Evolutionary conservation across 2,329 filamentous ascomycete species (phyloP).

Genomic region (Verticillium alfalfae): DNA sequence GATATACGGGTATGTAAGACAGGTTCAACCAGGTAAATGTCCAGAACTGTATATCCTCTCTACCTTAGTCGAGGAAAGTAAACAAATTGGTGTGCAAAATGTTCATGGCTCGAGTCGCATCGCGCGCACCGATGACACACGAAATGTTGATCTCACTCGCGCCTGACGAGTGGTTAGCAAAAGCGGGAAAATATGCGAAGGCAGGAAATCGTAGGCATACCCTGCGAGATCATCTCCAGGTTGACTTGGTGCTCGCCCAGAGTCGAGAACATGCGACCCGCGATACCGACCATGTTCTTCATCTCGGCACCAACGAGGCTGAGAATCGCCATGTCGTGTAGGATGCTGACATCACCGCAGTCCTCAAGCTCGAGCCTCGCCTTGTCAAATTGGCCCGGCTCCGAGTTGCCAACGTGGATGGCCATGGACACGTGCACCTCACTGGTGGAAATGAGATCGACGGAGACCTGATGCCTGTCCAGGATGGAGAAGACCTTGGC

Average conservation of each 20-base stretch:
- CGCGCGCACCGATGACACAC: constrained; percentile 87
- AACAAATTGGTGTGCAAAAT: constrained; percentile 96
- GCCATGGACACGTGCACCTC: constrained; percentile 98
- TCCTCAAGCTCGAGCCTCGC: constrained; percentile 69
- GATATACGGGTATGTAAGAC: not conserved
- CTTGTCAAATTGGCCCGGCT: constrained; percentile 57
- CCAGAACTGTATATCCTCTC: not conserved
- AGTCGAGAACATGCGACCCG: constrained; percentile 90
- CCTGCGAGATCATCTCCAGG: constrained; percentile 99
- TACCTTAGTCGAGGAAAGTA: constrained; percentile 73
- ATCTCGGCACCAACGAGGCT: constrained; percentile 92
- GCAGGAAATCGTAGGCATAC: constrained; percentile 40
- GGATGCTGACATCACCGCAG: constrained; percentile 85
- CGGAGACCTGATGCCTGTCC: constrained; percentile 78
- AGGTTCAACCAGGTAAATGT: not conserved
- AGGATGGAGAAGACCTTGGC: constrained; percentile 90
- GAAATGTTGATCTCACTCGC: constrained; percentile 99
- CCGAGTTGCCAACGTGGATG: constrained; percentile 71
- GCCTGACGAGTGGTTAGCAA: constrained; percentile 42
- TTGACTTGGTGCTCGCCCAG: constrained; percentile 92
- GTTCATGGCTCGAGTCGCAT: constrained; percentile 90
- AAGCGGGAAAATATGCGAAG: not conserved
- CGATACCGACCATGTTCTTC: constrained; percentile 95
- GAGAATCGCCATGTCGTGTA: constrained; percentile 90
- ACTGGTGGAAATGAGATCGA: constrained; percentile 92